phyloP scores from a whole-genome alignment of 768 basidiomycete species.

The Boletellus emodensis region DNA sequence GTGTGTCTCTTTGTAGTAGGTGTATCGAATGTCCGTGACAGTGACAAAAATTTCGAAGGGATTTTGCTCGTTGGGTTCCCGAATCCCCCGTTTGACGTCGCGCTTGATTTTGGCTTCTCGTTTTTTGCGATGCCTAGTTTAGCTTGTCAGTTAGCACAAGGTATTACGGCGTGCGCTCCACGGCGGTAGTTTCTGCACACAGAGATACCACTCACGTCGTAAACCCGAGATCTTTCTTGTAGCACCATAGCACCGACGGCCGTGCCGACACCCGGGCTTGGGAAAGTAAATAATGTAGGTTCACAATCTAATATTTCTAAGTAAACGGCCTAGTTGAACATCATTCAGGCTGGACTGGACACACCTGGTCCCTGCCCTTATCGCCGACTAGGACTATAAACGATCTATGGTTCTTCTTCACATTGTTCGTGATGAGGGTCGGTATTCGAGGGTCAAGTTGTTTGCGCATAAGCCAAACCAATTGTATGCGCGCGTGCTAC shows the following conservation, averaged over 20 bases:
- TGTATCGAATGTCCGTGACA: slow-evolving; percentile 98
- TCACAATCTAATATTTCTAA: slow-evolving; percentile 62
- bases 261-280: slow-evolving; percentile 87
- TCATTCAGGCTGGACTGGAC: slow-evolving; percentile 14
- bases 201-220: slow-evolving; percentile 58
- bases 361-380: slow-evolving; percentile 84
- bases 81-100: slow-evolving; percentile 89
- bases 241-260: slow-evolving; percentile 95
- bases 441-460: slow-evolving; percentile 92
- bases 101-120: slow-evolving; percentile 95
- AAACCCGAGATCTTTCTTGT: slow-evolving; percentile 98
- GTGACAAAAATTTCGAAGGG: slow-evolving; percentile 98
- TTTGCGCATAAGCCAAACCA: slow-evolving; percentile 58
- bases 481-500: not conserved
- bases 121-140: slow-evolving; percentile 85
- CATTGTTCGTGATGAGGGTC: slow-evolving; percentile 88
- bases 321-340: not conserved
- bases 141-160: not conserved
- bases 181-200: not conserved
- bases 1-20: slow-evolving; percentile 97
- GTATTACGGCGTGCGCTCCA: not conserved
- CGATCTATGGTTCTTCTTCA: slow-evolving; percentile 86
- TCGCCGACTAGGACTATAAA: slow-evolving; percentile 98
- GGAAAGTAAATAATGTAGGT: slow-evolving; percentile 91
- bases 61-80: slow-evolving; percentile 92